Conservation (phyloP, 257 asterid species). For the Primulina tabacum region DNA sequence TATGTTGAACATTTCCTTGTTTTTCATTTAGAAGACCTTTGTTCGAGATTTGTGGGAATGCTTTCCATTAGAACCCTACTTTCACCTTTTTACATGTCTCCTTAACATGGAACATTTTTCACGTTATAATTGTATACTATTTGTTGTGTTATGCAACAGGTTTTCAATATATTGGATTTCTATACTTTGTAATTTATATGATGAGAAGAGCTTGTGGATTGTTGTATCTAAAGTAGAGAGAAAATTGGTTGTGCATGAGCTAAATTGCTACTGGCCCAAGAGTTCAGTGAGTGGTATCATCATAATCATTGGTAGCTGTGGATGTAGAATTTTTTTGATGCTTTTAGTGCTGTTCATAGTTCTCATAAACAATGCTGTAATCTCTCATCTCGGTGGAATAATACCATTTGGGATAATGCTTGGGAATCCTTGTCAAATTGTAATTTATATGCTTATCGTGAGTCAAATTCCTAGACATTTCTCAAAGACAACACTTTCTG, state of each 20-base stretch:
- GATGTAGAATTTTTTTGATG: constrained; percentile 7
- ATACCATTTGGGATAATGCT: too few relatives aligned
- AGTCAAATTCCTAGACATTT: too few relatives aligned
- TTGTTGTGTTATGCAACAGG: constrained; percentile 9
- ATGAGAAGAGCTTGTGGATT: constrained; percentile 18
- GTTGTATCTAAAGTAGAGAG: constrained; percentile 14
- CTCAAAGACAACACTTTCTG: too few relatives aligned
- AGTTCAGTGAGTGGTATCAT: constrained; percentile 9
- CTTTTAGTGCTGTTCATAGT: constrained; percentile 18
- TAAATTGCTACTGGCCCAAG: constrained; percentile 13
- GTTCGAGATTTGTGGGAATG: constrained; percentile 6
- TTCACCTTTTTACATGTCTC: constrained; percentile 14
- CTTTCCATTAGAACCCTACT: constrained; percentile 12
- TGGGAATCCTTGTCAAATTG: too few relatives aligned
- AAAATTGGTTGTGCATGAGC: constrained; percentile 14
- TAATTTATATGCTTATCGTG: too few relatives aligned
- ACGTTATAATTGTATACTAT: constrained; percentile 5
- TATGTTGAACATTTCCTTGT: constrained; percentile 9
- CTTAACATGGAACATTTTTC: constrained; percentile 5
- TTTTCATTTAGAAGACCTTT: constrained; percentile 14
- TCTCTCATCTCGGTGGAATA: constrained; percentile 3
- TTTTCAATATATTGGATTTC: constrained; percentile 8
- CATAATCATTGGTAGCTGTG: background rate
- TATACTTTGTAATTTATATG: background rate
- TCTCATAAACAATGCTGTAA: background rate